A percentile compares a stretch with the other conserved stretches of the same genome.
These are phyloP conservation scores for Millerago galiae DNA, from an alignment of 805 yeast species.

Conservation along the genomic window DNA sequence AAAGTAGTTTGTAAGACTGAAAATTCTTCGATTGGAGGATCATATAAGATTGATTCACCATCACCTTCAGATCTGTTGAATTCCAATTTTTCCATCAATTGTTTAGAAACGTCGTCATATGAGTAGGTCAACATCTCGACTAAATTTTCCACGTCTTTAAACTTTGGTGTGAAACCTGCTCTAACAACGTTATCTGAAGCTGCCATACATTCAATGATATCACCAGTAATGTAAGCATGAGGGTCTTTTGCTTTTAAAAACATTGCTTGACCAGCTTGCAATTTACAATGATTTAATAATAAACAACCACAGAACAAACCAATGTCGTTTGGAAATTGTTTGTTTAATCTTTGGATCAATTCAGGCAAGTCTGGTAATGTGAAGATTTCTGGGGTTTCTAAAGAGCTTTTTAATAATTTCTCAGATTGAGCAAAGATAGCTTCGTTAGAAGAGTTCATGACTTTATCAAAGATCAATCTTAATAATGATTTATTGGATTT, in stretches of 20 bases:
- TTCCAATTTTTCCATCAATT: slow-evolving; percentile 67
- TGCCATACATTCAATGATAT: slow-evolving; percentile 99
- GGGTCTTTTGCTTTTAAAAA: slow-evolving; percentile 96
- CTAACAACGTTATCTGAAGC: slow-evolving; percentile 97
- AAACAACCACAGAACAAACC: slow-evolving; percentile 96
- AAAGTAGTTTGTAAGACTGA: slow-evolving; percentile 82
- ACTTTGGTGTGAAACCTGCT: slow-evolving; percentile 99
- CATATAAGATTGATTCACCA: slow-evolving; percentile 63
- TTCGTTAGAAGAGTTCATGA: slow-evolving; percentile 79
- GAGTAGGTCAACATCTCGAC: slow-evolving; percentile 88
- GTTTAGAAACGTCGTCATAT: slow-evolving; percentile 85
- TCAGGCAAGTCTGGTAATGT: slow-evolving; percentile 51
- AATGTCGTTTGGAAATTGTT: slow-evolving; percentile 88
- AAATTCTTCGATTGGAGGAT: slow-evolving; percentile 97
- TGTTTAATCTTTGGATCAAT: slow-evolving; percentile 68
- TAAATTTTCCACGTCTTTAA: slow-evolving; percentile 87
- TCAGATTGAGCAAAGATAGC: slow-evolving; percentile 50
- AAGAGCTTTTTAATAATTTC: slow-evolving; percentile 61
- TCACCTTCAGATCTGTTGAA: slow-evolving; percentile 53
- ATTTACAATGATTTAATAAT: slow-evolving; percentile 78
- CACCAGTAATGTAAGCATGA: slow-evolving; percentile 96
- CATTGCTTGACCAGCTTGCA: slow-evolving; percentile 91
- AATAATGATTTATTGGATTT: slow-evolving; percentile 54
- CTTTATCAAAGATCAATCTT: slow-evolving; percentile 68
- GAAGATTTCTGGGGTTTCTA: slow-evolving; percentile 51